Base-by-base conservation (phyloP, 2,329 filamentous ascomycete genomes). In the Fusarium globosum region DNA sequence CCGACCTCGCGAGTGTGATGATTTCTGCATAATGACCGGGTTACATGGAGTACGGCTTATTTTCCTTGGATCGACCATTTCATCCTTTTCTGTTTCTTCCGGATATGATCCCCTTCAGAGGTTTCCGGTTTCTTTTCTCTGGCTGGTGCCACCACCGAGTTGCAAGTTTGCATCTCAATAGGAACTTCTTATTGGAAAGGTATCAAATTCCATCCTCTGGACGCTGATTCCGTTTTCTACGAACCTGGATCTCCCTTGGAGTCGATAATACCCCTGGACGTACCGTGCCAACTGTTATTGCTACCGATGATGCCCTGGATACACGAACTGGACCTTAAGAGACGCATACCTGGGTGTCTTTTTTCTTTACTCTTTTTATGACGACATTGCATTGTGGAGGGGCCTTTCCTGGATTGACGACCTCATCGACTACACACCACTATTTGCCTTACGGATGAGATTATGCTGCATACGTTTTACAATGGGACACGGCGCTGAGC, bases 381-480 rank as follows among this genome's bases (percentile, higher is more conserved):
- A 78, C 76, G 75, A 78, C 73, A 51, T 72, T 75, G 71, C 76
- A 75, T 77, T 78, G 59, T 72, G 76, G 72, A 77, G 78, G 68
- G 76, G 61, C 75, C 78, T 69, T 69, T 49, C 61, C 55, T 70
- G 72, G 74, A 72, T 75, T 72, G 42, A 76, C 71, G 76, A 78
- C 65, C 65, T 61, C 71, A 66, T 75, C 78, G 74, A 80, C 77
- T 74, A 62, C 59, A 62, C 71, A 71, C 49, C 63, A 48, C 69
- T 74, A 67, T 72, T 73, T 76, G 65, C 76, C 76, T 71, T 64
- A 69, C 69, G 76, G 79, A 82, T 80, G 80, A 82, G 70, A 73
- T 76, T 63, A 81, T 79, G 79, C 74, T 78, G 78, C 78, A 81
- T 79, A 77, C 77, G 79, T 76, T 79, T 79, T 77, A 77, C 48